Base-by-base conservation (phyloP, 169 alveolate species). In the Plasmodium fragile region DNA sequence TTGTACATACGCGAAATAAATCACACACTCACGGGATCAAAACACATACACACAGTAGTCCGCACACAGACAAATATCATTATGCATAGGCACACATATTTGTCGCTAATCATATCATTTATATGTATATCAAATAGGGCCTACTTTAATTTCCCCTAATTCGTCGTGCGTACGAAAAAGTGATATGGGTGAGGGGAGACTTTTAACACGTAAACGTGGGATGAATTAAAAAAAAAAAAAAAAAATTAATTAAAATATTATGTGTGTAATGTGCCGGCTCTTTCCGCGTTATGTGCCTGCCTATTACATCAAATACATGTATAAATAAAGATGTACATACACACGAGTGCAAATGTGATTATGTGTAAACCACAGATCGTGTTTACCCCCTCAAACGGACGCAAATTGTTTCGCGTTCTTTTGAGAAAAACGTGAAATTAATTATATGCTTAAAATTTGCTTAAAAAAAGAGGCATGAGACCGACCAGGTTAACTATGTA, bases 1-100 rank as follows among this genome's bases (percentile, higher is more conserved):
- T 41, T 8, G 53, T 78, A 36, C 36, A 49, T 25, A 41, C 30
- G 69, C 53, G 53, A 10, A 65, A 65, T 65, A 28, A 16, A 8
- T 65, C 75, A 65, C 75, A 65, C 75, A 65, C 11, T 7, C 13
- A 8, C 41, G 75, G n/a, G 75, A 0, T 65, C 36, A 1, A 25
- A 28, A 36, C 30, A 65, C 75, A 65, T 65, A 28, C 75, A 65
- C 36, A 28, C n/a, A 22, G 34, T 18, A 65, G 41, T 65, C 36
- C 36, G 30, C 75, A 65, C 30, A n/a, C 75, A 65, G 75, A 65
- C 75, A 18, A 25, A 65, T 65, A 65, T 39, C 75, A 65, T 65
- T 65, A 65, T 65, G 75, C 36, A 65, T 65, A 65, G 39, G 36
- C 36, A 65, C 75, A 65, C 41, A 28, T 28, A 65, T 65, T 65